Evolutionary conservation across 2,329 filamentous ascomycete species (phyloP).

Genomic region (Monilinia polystroma): DNA sequence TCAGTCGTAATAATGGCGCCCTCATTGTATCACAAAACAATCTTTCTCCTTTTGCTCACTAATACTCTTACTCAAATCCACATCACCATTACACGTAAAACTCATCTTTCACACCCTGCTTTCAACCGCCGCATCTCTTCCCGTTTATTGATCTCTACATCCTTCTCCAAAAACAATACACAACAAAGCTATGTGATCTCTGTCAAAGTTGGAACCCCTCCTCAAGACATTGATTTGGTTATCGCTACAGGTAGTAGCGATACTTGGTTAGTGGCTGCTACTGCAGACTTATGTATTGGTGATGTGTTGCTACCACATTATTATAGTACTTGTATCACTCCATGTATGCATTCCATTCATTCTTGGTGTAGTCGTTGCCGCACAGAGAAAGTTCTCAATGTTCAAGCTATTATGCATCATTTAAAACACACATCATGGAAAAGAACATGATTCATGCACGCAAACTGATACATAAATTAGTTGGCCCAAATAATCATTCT

Average conservation of each 20-base stretch:
- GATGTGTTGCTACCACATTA: constrained; percentile 17
- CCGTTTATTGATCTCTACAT: constrained; percentile 27
- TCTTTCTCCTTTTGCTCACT: neutral
- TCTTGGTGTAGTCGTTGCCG: too few relatives aligned
- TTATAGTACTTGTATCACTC: constrained; percentile 42
- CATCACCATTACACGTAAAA: constrained; percentile 4
- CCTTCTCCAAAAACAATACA: constrained; percentile 51
- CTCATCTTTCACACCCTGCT: neutral
- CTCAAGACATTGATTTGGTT: constrained; percentile 53
- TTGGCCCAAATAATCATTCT: neutral
- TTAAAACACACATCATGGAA: too few relatives aligned
- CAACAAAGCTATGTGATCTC: constrained; percentile 49
- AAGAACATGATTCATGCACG: neutral
- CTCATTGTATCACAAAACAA: neutral
- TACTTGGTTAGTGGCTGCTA: constrained; percentile 52
- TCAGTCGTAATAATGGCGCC: neutral
- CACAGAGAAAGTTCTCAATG: neutral
- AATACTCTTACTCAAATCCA: neutral
- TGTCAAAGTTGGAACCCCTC: constrained; percentile 56
- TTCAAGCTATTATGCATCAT: neutral
- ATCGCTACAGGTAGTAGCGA: constrained; percentile 64
- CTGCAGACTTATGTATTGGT: constrained; percentile 32
- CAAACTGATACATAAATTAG: neutral
- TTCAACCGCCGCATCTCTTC: constrained; percentile 7
- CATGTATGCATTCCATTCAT: constrained; percentile 44